phyloP scores from a whole-genome alignment of 2,329 filamentous ascomycete species.

The Colletotrichum acutatum region DNA sequence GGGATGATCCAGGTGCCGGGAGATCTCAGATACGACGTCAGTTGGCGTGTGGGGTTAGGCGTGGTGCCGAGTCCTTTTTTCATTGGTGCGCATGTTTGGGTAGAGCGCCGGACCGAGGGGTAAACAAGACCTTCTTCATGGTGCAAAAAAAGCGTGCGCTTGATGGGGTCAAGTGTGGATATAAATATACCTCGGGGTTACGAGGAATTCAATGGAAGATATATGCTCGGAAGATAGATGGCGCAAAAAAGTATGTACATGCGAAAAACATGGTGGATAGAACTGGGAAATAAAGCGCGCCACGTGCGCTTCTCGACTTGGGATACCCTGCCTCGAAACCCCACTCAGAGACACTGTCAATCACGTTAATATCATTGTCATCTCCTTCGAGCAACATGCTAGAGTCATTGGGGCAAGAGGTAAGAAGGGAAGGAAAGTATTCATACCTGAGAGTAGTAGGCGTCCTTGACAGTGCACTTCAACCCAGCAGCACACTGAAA shows the following conservation, averaged over 20 bases:
- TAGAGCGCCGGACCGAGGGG: background rate
- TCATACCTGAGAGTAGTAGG: constrained; percentile 36
- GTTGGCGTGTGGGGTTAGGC: background rate
- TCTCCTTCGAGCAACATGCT: background rate
- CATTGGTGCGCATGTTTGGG: constrained; percentile 28
- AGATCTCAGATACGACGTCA: constrained; percentile 27
- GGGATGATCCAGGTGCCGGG: constrained; percentile 15
- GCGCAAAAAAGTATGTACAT: constrained; percentile 8
- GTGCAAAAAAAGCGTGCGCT: background rate
- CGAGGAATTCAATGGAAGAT: background rate
- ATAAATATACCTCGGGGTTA: background rate
- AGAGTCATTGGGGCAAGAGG: background rate
- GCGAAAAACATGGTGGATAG: background rate
- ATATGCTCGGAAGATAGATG: constrained; percentile 2
- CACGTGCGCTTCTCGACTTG: constrained; percentile 7
- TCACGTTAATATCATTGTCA: background rate
- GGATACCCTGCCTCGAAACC: background rate
- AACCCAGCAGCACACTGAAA: constrained; percentile 37
- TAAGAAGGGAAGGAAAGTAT: too few relatives aligned
- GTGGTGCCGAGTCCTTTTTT: background rate
- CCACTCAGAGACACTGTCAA: constrained; percentile 14
- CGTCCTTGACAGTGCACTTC: constrained; percentile 36
- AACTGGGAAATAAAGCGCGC: background rate
- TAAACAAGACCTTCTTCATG: background rate
- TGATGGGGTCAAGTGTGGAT: background rate